Percentiles rank a stretch among this genome's conserved stretches.
These are phyloP conservation scores for Parietichytrium sp. DNA, from an alignment of 108 stramenopile genomes.

Conservation along the genomic window DNA sequence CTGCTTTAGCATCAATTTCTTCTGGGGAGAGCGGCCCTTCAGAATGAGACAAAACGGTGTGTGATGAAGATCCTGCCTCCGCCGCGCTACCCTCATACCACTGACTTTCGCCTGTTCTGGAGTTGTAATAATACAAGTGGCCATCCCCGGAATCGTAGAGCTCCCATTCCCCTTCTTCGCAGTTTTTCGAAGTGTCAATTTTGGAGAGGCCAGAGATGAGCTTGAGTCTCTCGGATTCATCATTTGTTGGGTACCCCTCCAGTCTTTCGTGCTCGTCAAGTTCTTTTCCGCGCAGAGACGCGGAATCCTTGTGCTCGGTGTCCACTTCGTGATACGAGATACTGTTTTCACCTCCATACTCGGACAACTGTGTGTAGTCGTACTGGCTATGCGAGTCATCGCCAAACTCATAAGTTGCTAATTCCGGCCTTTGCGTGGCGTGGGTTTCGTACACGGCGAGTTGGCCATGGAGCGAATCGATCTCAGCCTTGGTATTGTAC, in stretches of 20 bases:
- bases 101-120: not conserved
- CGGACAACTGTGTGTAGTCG: not conserved
- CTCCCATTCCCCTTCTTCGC: not conserved
- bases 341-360: not conserved
- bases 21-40: no score
- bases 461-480: not conserved
- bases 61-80: not conserved
- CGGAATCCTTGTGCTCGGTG: not conserved
- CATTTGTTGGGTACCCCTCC: no score
- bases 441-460: conserved; percentile 10
- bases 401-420: not conserved
- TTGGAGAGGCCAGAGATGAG: no score
- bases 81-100: not conserved
- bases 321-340: not conserved
- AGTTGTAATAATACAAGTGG: not conserved
- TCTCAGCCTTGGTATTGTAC: not conserved
- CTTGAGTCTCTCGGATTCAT: no score
- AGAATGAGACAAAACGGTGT: not conserved
- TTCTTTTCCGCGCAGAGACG: not conserved
- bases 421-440: not conserved
- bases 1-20: no score
- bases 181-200: not conserved
- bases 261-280: not conserved
- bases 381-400: not conserved
- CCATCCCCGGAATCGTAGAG: not conserved